Conservation (phyloP, 768 basidiomycete genomes). For the Pisolithus microcarpus region DNA sequence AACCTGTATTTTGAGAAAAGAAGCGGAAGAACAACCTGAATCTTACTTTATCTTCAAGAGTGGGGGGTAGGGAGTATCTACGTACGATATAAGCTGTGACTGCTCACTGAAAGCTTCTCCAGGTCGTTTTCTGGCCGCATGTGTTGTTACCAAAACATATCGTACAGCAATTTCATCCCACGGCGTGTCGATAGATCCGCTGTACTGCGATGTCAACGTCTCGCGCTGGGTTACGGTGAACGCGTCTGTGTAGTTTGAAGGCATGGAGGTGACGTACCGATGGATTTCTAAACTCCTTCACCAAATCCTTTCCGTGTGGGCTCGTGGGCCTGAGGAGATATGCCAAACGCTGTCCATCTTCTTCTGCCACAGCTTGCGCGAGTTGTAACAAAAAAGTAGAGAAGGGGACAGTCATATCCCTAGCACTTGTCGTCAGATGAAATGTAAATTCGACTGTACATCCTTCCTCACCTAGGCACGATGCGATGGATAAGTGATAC, state of each 20-base stretch:
- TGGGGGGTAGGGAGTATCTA: constrained; percentile 8
- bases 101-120: constrained; percentile 79
- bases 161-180: constrained; percentile 87
- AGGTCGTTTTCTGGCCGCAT: constrained; percentile 59
- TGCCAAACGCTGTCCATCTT: constrained; percentile 64
- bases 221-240: constrained; percentile 34
- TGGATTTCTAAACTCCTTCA: constrained; percentile 62
- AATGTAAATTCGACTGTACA: background rate
- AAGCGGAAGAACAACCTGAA: constrained; percentile 70
- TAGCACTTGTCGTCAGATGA: no score
- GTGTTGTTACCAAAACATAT: constrained; percentile 68
- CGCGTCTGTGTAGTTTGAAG: background rate
- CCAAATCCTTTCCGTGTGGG: constrained; percentile 68
- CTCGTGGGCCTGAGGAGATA: constrained; percentile 72
- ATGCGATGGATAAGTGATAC: background rate
- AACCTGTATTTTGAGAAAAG: constrained; percentile 75
- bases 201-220: constrained; percentile 26
- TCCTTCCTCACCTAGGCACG: background rate
- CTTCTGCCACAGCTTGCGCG: constrained; percentile 50
- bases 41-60: background rate
- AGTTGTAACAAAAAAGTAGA: constrained; percentile 53
- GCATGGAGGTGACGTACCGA: constrained; percentile 28
- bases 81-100: constrained; percentile 67
- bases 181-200: constrained; percentile 59
- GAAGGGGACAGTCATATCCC: constrained; percentile 40